Evolutionary conservation across 192 early-diverging fungal genomes (phyloP).

Genomic region (Helicostylum pulchrum): DNA sequence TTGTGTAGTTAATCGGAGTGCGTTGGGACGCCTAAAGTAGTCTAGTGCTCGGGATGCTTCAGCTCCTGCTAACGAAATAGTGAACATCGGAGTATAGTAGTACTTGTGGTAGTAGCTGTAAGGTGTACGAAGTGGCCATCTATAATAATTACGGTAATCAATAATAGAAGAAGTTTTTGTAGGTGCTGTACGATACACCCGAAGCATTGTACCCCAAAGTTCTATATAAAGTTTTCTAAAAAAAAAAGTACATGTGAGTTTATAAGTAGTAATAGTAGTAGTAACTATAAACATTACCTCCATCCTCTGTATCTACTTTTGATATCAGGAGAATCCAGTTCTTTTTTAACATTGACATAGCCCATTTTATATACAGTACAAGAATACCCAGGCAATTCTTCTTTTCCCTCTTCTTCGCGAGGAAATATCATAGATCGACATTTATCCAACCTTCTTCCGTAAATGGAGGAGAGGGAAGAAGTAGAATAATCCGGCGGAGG

Average conservation of each 20-base stretch:
- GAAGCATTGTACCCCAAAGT: slow-evolving; percentile 41
- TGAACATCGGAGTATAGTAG: slow-evolving; percentile 17
- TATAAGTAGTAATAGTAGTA: no score
- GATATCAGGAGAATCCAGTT: slow-evolving; percentile 35
- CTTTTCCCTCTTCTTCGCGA: slow-evolving; percentile 43
- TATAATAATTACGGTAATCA: neutral
- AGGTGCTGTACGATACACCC: slow-evolving; percentile 18
- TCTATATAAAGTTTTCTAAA: slow-evolving; percentile 43
- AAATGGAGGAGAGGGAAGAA: neutral
- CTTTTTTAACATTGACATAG: slow-evolving; percentile 46
- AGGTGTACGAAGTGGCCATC: slow-evolving; percentile 1
- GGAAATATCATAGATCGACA: slow-evolving; percentile 15
- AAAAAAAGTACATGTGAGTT: neutral
- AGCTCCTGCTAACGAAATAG: slow-evolving; percentile 23
- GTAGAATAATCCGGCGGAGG: neutral
- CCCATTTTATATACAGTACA: slow-evolving; percentile 50
- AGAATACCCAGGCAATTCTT: slow-evolving; percentile 40
- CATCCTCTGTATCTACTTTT: slow-evolving; percentile 39
- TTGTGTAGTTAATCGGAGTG: slow-evolving; percentile 36
- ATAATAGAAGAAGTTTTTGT: neutral
- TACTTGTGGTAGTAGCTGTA: slow-evolving; percentile 13
- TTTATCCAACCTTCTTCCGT: neutral
- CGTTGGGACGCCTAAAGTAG: slow-evolving; percentile 45
- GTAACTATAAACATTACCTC: no score
- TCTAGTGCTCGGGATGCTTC: slow-evolving; percentile 36